Percentiles rank a stretch among this genome's conserved stretches.
Conservation (phyloP, 495 filamentous ascomycete species). For the Chaetomidium leptoderma region DNA sequence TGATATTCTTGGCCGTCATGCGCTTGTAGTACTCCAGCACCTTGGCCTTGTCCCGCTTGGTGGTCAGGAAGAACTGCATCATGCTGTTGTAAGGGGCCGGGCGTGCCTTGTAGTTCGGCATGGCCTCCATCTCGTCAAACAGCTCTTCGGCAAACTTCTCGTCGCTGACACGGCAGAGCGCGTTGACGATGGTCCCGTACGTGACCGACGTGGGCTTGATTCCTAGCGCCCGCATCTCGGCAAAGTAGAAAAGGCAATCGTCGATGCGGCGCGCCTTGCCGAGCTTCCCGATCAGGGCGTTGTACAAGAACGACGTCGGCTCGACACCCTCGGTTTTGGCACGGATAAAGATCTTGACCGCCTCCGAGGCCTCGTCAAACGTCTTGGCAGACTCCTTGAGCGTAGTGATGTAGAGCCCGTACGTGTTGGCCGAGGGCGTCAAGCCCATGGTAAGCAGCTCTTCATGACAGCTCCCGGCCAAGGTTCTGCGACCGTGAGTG, state of each 20-base stretch:
- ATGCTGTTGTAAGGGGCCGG: constrained; percentile 97
- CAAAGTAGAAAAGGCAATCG: constrained; percentile 96
- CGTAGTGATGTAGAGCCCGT: constrained; percentile 96
- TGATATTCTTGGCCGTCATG: constrained; percentile 81
- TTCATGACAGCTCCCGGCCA: constrained; percentile 82
- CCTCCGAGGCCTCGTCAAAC: constrained; percentile 94
- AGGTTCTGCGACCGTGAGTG: constrained; percentile 68
- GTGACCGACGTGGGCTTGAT: constrained; percentile 96
- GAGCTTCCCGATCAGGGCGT: constrained; percentile 95
- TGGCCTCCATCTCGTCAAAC: constrained; percentile 98
- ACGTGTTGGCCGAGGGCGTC: constrained; percentile 93
- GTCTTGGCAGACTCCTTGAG: constrained; percentile 95
- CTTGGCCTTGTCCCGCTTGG: constrained; percentile 90
- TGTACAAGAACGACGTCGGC: constrained; percentile 95
- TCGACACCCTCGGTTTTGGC: constrained; percentile 92
- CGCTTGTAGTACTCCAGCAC: constrained; percentile 94
- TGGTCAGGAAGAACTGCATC: constrained; percentile 98
- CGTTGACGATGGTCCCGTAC: constrained; percentile 97
- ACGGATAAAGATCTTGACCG: constrained; percentile 92
- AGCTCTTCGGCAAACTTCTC: constrained; percentile 97
- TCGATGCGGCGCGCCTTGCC: constrained; percentile 96
- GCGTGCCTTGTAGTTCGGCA: constrained; percentile 97
- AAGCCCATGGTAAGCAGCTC: constrained; percentile 83
- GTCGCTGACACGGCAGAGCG: constrained; percentile 92
- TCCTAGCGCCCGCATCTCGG: constrained; percentile 87